Conservation (phyloP, 1,139 yeast genomes). For the Suhomyces bribrorum region DNA sequence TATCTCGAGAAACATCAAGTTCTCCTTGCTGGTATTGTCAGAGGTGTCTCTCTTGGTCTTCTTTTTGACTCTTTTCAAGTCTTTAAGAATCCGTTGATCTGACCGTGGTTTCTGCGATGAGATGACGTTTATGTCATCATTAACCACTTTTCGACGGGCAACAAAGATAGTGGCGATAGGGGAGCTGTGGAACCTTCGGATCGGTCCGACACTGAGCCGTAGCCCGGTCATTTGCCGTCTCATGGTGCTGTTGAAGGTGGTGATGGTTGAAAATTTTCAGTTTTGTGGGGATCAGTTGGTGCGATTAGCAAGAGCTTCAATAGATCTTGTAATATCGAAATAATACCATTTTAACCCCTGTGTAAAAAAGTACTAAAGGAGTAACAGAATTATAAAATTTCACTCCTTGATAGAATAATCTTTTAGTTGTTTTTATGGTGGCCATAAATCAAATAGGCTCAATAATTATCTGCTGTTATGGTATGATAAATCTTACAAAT, state of each 20-base stretch:
- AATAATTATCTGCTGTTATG: too few species aligned
- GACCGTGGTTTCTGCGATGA: slow-evolving; percentile 7
- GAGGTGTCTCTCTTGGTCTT: slow-evolving; percentile 31
- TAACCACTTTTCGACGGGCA: slow-evolving; percentile 3
- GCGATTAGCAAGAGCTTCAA: too few species aligned
- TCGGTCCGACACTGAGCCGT: not conserved
- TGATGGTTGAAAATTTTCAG: not conserved
- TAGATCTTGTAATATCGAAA: too few species aligned
- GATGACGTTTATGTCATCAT: slow-evolving; percentile 4
- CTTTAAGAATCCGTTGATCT: slow-evolving; percentile 12
- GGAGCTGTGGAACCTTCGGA: not conserved
- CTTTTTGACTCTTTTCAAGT: slow-evolving; percentile 17
- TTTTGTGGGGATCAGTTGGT: not conserved
- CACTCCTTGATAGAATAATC: too few species aligned
- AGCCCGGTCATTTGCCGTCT: not conserved
- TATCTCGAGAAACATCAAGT: slow-evolving; percentile 28
- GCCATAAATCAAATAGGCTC: too few species aligned
- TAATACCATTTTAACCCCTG: too few species aligned
- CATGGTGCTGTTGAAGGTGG: not conserved
- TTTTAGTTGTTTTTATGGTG: too few species aligned
- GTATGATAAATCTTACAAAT: too few species aligned
- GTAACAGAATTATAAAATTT: too few species aligned
- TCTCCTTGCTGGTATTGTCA: slow-evolving; percentile 30
- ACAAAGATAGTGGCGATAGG: slow-evolving; percentile 2
- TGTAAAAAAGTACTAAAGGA: too few species aligned